Evolutionary conservation across 75 land plant species (phyloP).

Genomic region (Azolla pinnata): DNA sequence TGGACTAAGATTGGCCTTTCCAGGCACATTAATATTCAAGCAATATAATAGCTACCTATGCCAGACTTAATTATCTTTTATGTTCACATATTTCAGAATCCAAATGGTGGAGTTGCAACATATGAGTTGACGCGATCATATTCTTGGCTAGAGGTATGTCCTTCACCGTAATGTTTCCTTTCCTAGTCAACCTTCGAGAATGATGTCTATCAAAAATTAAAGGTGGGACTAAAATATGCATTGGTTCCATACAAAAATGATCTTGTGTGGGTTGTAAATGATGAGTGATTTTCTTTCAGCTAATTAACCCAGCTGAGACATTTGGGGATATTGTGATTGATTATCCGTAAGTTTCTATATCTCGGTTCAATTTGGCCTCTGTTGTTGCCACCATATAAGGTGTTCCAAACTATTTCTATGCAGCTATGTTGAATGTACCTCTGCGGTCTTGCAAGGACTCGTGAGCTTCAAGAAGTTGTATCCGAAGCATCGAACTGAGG

Average conservation of each 20-base stretch:
- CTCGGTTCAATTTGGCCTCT: background rate
- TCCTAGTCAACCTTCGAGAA: background rate
- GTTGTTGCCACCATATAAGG: background rate
- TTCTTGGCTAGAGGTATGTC: conserved; percentile 66
- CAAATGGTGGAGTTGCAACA: conserved; percentile 68
- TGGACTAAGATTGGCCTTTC: no score
- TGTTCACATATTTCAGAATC: conserved; percentile 41
- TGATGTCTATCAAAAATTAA: no score
- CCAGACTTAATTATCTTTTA: no score
- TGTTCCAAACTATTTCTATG: background rate
- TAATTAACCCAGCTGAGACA: conserved; percentile 84
- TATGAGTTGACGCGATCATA: conserved; percentile 78
- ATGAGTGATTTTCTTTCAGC: conserved; percentile 31
- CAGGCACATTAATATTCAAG: no score
- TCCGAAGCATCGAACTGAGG: conserved; percentile 51
- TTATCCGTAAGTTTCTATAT: conserved; percentile 60
- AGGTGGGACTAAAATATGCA: no score
- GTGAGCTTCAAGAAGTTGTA: conserved; percentile 40
- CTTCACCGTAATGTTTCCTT: background rate
- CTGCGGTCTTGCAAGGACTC: conserved; percentile 54
- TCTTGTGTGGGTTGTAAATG: background rate
- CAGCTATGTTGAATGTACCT: conserved; percentile 70
- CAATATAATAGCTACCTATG: no score
- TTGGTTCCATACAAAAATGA: no score
- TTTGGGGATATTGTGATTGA: conserved; percentile 95